A percentile compares a stretch with the other conserved stretches of the same genome.
Conservation (phyloP, 306 rosid species). For the Quercus mongolica region DNA sequence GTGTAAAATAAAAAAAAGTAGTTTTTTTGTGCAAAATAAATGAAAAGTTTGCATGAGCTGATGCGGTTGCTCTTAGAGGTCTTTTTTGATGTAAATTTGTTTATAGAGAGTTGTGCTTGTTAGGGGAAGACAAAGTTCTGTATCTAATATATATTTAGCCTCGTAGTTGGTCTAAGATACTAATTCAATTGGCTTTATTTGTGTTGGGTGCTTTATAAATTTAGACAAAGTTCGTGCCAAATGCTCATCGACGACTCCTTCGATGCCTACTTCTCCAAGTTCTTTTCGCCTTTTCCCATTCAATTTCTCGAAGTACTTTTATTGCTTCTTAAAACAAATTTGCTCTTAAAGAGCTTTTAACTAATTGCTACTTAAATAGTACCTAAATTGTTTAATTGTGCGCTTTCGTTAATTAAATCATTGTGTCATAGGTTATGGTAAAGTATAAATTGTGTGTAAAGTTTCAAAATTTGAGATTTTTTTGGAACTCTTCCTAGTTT, state of each 20-base stretch:
- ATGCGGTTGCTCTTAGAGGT: no score
- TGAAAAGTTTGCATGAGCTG: no score
- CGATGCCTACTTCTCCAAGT: conserved; percentile 86
- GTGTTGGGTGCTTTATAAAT: no score
- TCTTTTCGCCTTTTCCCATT: not conserved
- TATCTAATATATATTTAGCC: no score
- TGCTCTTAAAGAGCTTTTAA: not conserved
- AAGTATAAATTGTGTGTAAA: not conserved
- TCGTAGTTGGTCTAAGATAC: no score
- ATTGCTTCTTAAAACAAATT: not conserved
- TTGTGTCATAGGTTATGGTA: not conserved
- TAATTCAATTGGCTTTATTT: no score
- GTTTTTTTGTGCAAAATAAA: no score
- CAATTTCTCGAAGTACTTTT: not conserved
- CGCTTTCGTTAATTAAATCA: not conserved
- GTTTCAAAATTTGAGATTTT: not conserved
- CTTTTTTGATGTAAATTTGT: no score
- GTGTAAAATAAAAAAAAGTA: no score
- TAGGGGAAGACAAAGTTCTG: no score
- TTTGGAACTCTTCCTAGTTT: not conserved
- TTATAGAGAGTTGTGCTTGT: no score
- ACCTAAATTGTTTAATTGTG: not conserved
- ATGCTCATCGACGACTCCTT: conserved; percentile 73
- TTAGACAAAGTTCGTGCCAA: conserved; percentile 41
- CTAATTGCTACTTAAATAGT: not conserved